A percentile compares a stretch with the other conserved stretches of the same genome.
phyloP scores from a whole-genome alignment of 2,329 filamentous ascomycete genomes.

The Colletotrichum sp. region DNA sequence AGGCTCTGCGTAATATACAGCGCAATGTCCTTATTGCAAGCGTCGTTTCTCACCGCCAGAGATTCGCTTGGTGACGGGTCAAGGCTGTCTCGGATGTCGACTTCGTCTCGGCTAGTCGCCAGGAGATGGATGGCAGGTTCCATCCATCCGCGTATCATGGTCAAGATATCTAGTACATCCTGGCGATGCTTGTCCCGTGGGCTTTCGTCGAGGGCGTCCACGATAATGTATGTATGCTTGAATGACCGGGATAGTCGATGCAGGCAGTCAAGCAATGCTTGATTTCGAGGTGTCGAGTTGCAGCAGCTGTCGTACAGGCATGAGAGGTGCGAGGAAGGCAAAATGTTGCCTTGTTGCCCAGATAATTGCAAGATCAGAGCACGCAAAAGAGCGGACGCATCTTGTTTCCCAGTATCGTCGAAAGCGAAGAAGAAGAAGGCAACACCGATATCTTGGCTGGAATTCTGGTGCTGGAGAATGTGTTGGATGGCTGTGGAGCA shows the following conservation, averaged over 20 bases:
- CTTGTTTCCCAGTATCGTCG: conserved; percentile 37
- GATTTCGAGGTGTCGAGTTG: not conserved
- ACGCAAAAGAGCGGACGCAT: conserved; percentile 33
- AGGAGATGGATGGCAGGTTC: conserved; percentile 28
- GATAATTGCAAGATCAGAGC: conserved; percentile 38
- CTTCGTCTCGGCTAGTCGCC: conserved; percentile 36
- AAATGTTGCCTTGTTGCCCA: not conserved
- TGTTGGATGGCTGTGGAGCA: conserved; percentile 39
- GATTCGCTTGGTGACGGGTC: conserved; percentile 10
- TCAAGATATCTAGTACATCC: not conserved
- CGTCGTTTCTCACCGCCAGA: accelerated
- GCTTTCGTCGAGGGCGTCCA: not conserved
- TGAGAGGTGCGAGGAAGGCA: not conserved
- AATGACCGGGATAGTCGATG: accelerated
- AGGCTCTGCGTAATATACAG: not conserved
- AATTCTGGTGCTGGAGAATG: conserved; percentile 21
- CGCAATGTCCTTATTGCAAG: not conserved
- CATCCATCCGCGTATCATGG: accelerated
- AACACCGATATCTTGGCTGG: conserved; percentile 28
- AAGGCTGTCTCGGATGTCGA: conserved; percentile 32
- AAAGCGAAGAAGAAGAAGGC: conserved; percentile 47
- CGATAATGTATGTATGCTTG: not conserved
- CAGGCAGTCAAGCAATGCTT: not conserved
- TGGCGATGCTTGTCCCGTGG: not conserved
- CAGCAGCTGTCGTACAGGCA: not conserved